A percentile compares a stretch with the other conserved stretches of the same genome.
Evolutionary conservation across 2,329 filamentous ascomycete genomes (phyloP).

Genomic region (Tympanopsis confertula): DNA sequence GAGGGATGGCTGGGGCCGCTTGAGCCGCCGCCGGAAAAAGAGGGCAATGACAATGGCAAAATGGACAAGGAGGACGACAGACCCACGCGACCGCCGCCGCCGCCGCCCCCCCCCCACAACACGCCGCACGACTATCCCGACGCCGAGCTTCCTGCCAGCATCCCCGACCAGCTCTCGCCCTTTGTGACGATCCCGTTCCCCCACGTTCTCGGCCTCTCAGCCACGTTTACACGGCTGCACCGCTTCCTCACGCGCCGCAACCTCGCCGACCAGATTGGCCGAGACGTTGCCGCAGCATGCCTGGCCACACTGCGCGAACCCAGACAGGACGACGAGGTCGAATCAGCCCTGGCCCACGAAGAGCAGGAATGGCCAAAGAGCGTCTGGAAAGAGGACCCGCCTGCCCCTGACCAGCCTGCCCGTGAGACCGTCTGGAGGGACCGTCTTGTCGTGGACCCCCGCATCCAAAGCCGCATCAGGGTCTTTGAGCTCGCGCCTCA

Average conservation of each 20-base stretch:
- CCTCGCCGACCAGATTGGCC: constrained; percentile 79
- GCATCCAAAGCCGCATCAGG: constrained; percentile 70
- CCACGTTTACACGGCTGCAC: constrained; percentile 75
- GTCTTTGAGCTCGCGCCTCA: constrained; percentile 60
- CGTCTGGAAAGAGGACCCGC: constrained; percentile 36
- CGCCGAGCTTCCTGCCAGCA: constrained; percentile 48
- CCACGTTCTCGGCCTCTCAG: constrained; percentile 83
- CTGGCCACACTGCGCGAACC: constrained; percentile 40
- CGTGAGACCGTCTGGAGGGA: constrained; percentile 67
- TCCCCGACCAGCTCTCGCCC: constrained; percentile 64
- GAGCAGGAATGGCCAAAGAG: constrained; percentile 77
- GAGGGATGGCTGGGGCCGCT: constrained; percentile 92
- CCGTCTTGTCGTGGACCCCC: constrained; percentile 62
- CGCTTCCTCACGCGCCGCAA: constrained; percentile 77
- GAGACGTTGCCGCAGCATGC: constrained; percentile 76
- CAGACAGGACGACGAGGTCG: constrained; percentile 41
- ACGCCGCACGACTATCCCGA: constrained; percentile 58
- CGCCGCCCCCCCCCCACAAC: constrained; percentile 55
- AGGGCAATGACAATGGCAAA: constrained; percentile 32
- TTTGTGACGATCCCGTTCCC: constrained; percentile 66
- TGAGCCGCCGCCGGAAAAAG: constrained; percentile 39
- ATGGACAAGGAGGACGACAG: constrained; percentile 39
- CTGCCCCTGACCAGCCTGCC: constrained; percentile 22
- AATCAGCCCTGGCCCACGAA: constrained; percentile 54
- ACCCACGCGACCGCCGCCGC: constrained; percentile 43